These are phyloP conservation scores for Chlorella ohadii DNA, from an alignment of 139 green algal genomes.

Conservation along the genomic window DNA sequence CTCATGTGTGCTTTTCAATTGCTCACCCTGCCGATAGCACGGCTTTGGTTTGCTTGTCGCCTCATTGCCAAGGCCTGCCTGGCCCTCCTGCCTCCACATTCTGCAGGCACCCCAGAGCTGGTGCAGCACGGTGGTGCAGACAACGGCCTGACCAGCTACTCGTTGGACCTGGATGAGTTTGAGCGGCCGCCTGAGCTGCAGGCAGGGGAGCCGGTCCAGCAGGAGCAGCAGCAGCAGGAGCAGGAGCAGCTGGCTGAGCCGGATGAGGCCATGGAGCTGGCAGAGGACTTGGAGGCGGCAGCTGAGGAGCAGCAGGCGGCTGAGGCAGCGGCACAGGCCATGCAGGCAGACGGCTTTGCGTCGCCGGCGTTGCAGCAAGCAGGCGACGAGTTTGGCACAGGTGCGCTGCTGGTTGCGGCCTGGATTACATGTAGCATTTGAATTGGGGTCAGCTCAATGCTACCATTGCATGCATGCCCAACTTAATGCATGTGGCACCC, in stretches of 20 bases:
- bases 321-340: conserved; percentile 17
- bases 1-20: not conserved
- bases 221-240: not conserved
- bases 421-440: too few species aligned
- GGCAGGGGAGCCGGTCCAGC: not conserved
- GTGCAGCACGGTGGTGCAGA: not conserved
- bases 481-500: too few species aligned
- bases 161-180: conserved; percentile 69
- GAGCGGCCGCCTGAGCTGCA: conserved; percentile 57
- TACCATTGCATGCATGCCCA: too few species aligned
- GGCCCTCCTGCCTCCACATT: too few species aligned
- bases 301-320: not conserved
- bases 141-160: conserved; percentile 35
- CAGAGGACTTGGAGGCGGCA: not conserved
- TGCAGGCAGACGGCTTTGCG: not conserved
- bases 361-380: not conserved
- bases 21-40: not conserved
- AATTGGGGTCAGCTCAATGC: too few species aligned
- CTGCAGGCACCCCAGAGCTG: conserved; percentile 22
- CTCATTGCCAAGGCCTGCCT: not conserved
- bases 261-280: not conserved
- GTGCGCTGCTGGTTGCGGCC: not conserved
- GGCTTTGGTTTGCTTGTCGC: too few species aligned
- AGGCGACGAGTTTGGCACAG: conserved; percentile 7
- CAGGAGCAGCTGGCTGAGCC: not conserved